These are phyloP conservation scores for Usnea hakonensis DNA, from an alignment of 495 filamentous ascomycete species.

Conservation along the genomic window DNA sequence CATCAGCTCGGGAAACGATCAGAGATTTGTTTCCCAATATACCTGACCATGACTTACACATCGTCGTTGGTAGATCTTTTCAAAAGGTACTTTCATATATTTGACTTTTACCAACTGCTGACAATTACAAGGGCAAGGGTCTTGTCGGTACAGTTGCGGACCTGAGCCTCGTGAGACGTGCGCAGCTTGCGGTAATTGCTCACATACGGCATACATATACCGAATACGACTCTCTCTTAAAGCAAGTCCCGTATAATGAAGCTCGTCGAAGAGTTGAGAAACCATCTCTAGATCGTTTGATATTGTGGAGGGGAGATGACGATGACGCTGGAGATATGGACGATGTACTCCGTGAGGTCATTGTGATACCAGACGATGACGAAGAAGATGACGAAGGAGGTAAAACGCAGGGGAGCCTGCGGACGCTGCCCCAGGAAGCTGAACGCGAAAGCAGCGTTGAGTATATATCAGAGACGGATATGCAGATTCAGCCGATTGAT, in stretches of 20 bases:
- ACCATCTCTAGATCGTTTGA: constrained; percentile 60
- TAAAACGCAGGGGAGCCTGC: neutral
- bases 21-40: constrained; percentile 82
- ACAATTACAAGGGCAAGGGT: constrained; percentile 37
- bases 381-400: constrained; percentile 30
- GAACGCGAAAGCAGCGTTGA: constrained; percentile 15
- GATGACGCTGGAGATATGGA: constrained; percentile 31
- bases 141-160: constrained; percentile 64
- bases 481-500: constrained; percentile 16
- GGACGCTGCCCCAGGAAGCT: neutral
- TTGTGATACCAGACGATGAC: constrained; percentile 40
- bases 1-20: constrained; percentile 64
- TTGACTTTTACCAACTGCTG: constrained; percentile 18
- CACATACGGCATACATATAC: constrained; percentile 84
- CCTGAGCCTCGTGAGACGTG: constrained; percentile 61
- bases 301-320: constrained; percentile 83
- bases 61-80: constrained; percentile 76
- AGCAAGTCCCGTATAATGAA: constrained; percentile 53
- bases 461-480: constrained; percentile 13
- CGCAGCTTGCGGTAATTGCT: constrained; percentile 75
- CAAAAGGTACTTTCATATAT: constrained; percentile 52
- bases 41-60: constrained; percentile 64
- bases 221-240: constrained; percentile 72
- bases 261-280: constrained; percentile 65
- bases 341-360: constrained; percentile 42